A percentile compares a stretch with the other conserved stretches of the same genome.
Conservation (phyloP, 2,329 filamentous ascomycete genomes). For the Colletotrichum navitas region DNA sequence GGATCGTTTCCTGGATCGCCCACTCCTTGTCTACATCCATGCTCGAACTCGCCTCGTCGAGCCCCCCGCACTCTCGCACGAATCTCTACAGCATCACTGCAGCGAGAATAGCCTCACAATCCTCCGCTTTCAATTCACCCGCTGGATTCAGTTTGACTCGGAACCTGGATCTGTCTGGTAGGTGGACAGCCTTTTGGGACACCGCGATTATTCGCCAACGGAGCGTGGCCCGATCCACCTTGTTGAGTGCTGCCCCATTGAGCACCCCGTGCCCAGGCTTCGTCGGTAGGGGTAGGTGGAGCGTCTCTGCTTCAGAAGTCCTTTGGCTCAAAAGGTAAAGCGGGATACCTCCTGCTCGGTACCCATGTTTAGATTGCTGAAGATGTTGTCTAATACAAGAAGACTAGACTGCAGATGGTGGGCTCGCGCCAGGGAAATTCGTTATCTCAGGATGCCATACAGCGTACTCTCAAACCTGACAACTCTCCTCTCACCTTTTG, state of each 20-base stretch:
- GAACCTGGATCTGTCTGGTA: no score
- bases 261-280: constrained; percentile 48
- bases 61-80: constrained; percentile 42
- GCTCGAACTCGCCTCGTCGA: constrained; percentile 51
- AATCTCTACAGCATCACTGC: constrained; percentile 47
- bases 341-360: background rate
- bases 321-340: background rate
- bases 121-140: constrained; percentile 41
- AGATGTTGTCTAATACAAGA: background rate
- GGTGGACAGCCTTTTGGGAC: no score
- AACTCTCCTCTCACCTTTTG: background rate
- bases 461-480: background rate
- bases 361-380: background rate
- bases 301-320: background rate
- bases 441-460: background rate
- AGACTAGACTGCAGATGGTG: background rate
- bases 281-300: constrained; percentile 46
- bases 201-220: no score
- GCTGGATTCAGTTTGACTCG: constrained; percentile 54
- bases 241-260: constrained; percentile 52
- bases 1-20: constrained; percentile 48
- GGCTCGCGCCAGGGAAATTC: background rate
- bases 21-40: constrained; percentile 51
- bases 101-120: constrained; percentile 47
- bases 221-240: no score